phyloP scores from a whole-genome alignment of 495 filamentous ascomycete species.

The Saxophila tyrrhenica region DNA sequence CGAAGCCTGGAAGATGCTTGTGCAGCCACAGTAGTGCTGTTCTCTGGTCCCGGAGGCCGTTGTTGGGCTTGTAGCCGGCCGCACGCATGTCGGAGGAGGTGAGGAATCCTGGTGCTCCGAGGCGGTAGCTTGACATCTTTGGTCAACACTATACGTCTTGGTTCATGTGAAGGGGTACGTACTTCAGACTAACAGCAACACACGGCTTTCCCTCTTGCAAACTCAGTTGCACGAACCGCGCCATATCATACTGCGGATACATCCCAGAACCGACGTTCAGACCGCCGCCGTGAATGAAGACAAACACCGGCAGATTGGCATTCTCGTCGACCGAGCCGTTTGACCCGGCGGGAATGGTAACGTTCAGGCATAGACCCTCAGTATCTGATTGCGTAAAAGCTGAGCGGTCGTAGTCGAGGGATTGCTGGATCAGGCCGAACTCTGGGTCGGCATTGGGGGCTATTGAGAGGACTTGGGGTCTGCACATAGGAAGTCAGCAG shows the following conservation, averaged over 20 bases:
- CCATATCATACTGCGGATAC: constrained; percentile 35
- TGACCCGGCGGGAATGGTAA: constrained; percentile 11
- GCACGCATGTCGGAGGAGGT: constrained; percentile 20
- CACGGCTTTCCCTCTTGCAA: constrained; percentile 6
- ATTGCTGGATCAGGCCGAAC: constrained; percentile 21
- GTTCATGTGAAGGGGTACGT: neutral
- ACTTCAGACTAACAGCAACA: constrained; percentile 20
- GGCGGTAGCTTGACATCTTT: constrained; percentile 21
- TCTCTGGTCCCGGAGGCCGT: constrained; percentile 25
- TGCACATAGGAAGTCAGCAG: neutral
- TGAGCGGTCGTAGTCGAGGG: constrained; percentile 1
- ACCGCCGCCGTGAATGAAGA: constrained; percentile 25
- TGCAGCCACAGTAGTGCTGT: constrained; percentile 24
- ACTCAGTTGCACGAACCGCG: constrained; percentile 20
- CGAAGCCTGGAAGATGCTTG: constrained; percentile 23
- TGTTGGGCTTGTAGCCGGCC: constrained; percentile 22
- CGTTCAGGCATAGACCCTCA: constrained; percentile 24
- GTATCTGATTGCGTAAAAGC: constrained; percentile 9
- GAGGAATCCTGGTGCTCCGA: constrained; percentile 18
- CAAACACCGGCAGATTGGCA: constrained; percentile 25
- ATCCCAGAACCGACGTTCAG: constrained; percentile 30
- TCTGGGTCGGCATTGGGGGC: constrained; percentile 3
- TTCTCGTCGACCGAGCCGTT: neutral
- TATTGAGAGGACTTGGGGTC: constrained; percentile 3
- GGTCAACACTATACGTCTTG: neutral